These are phyloP conservation scores for Elsinoe perseae DNA, from an alignment of 2,329 filamentous ascomycete genomes.

Conservation along the genomic window DNA sequence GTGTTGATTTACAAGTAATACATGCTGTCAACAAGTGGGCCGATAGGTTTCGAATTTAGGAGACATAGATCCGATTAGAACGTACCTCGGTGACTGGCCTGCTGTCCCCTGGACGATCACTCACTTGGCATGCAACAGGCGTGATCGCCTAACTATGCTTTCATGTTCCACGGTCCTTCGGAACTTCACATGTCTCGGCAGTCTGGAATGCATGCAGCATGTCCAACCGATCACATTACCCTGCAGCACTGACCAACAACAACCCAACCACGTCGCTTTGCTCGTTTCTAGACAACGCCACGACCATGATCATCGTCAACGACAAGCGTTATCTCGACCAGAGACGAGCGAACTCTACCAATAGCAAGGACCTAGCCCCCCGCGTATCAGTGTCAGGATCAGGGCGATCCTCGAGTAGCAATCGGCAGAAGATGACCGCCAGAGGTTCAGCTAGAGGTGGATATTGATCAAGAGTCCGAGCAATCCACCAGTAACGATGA, in stretches of 20 bases:
- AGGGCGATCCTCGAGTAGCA: background rate
- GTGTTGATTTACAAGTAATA: background rate
- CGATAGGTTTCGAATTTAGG: background rate
- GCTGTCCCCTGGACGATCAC: background rate
- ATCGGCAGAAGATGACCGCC: background rate
- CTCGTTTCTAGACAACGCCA: conserved; percentile 23
- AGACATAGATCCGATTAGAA: background rate
- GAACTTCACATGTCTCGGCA: conserved; percentile 2
- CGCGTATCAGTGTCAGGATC: background rate
- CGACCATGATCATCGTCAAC: conserved; percentile 16
- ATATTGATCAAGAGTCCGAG: background rate
- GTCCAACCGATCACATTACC: background rate
- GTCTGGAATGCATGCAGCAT: background rate
- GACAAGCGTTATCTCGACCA: conserved; percentile 7
- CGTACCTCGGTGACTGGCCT: background rate
- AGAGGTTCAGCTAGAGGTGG: too few relatives aligned
- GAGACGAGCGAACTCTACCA: background rate
- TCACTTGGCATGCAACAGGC: background rate
- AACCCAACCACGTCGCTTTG: conserved; percentile 21
- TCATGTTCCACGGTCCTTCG: background rate
- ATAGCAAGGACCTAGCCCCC: background rate
- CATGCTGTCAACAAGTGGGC: background rate
- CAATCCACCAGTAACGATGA: conserved; percentile 20
- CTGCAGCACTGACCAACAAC: background rate
- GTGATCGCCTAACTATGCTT: background rate